Base-by-base conservation (phyloP, 257 asterid species). In the Paulownia fortunei region DNA sequence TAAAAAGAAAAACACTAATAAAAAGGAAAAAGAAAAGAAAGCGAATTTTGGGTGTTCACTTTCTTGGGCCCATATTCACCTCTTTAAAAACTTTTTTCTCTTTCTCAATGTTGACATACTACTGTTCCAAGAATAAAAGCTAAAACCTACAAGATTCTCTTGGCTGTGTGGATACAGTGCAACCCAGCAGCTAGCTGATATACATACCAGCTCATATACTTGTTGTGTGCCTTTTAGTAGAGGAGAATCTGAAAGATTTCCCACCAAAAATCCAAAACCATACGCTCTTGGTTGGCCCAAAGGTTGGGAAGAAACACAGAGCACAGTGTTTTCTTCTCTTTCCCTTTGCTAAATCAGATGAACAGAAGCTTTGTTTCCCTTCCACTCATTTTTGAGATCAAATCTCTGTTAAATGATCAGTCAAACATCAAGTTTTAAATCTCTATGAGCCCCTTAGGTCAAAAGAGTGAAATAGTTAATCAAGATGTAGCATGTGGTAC, bases 41-140 rank as follows among this genome's bases (percentile, higher is more conserved):
- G 67, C 32, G 32, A 66, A 65, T 21, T 77, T 37, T 8, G 36
- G 65, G 41, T 56, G 15, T 56, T 76, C 80, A 23, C 61, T 70
- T 59, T 83, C 83, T 13, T 9, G 82, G 83, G 76, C 11, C 81
- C 84, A n/a, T n/a, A 1, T 44, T 74, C 67, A 49, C 46, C 74
- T 62, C 30, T 44, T 18, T 34, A 32, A 49, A 49, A 62, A 39
- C 62, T 51, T 63, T 60, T 30, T 32, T 42, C 41, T 77, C 51
- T 66, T 73, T 68, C 62, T 46, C 61, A 71, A 32, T 47, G 80
- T 71, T 79, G 77, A 72, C 74, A 73, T 60, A 7, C 37, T 73
- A 81, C 63, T 36, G 18, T 76, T 54, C 49, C 70, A 69, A 76
- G n/a, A 30, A 67, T 39, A 65, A 64, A 76, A 55, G 77, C 56